Conservation (phyloP, 495 filamentous ascomycete species). For the Pyrenopolyporus hunteri region DNA sequence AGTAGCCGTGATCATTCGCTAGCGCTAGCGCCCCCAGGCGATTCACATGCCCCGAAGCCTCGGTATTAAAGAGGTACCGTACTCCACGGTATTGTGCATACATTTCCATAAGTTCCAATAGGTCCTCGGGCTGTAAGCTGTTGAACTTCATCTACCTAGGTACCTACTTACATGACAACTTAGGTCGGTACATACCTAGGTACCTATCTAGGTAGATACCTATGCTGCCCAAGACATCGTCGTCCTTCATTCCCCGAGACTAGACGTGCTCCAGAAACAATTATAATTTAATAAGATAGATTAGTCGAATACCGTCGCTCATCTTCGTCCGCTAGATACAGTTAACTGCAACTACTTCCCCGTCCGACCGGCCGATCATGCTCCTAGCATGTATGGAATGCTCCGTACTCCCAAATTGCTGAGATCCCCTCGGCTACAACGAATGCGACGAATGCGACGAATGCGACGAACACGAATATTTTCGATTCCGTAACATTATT, state of each 20-base stretch:
- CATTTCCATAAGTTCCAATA: no score
- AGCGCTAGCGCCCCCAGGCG: neutral
- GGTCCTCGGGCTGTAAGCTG: no score
- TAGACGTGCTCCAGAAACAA: no score
- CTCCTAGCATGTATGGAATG: slow-evolving; percentile 31
- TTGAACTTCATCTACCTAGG: no score
- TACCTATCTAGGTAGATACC: no score
- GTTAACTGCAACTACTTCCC: no score
- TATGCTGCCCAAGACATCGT: no score
- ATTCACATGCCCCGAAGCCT: slow-evolving; percentile 32
- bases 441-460: slow-evolving; percentile 5
- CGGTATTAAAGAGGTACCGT: slow-evolving; percentile 13
- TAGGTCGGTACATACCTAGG: no score
- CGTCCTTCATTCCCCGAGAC: no score
- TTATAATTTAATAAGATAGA: no score
- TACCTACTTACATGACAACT: neutral
- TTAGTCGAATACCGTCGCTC: neutral
- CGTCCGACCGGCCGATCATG: slow-evolving; percentile 2
- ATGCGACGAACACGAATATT: slow-evolving; percentile 1
- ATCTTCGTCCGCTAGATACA: neutral
- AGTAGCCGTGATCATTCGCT: neutral
- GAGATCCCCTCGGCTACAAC: slow-evolving; percentile 28
- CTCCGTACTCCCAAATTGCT: slow-evolving; percentile 10
- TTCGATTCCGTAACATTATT: slow-evolving; percentile 7
- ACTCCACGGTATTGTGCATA: no score